Conservation (phyloP, 2,329 filamentous ascomycete species). For the Penicillium sp. region DNA sequence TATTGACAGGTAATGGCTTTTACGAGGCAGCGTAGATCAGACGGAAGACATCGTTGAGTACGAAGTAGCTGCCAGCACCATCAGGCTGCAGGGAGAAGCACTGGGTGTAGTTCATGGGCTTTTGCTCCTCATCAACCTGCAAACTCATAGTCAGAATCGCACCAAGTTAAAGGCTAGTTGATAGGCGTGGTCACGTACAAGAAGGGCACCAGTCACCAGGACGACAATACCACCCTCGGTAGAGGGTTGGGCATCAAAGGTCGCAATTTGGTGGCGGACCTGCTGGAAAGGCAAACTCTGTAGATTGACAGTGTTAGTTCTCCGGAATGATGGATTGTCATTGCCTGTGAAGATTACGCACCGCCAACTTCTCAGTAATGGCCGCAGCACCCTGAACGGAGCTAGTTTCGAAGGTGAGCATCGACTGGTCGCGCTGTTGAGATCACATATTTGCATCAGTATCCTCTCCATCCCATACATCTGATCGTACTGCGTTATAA, state of each 20-base stretch:
- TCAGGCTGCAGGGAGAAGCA: constrained; percentile 77
- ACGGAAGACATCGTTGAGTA: constrained; percentile 94
- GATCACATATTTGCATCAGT: neutral
- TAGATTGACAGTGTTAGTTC: constrained; percentile 9
- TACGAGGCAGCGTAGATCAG: constrained; percentile 57
- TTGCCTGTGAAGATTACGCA: constrained; percentile 44
- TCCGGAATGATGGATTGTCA: neutral
- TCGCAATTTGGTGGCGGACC: constrained; percentile 70
- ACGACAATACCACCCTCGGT: constrained; percentile 69
- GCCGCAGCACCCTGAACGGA: constrained; percentile 56
- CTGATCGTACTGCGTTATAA: no score
- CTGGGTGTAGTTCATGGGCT: constrained; percentile 87
- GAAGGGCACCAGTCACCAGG: constrained; percentile 76
- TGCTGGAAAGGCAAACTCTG: constrained; percentile 74
- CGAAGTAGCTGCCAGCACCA: constrained; percentile 64
- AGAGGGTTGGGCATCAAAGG: constrained; percentile 77
- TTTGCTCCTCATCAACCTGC: constrained; percentile 78
- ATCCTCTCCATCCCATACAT: neutral
- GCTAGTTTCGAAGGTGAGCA: constrained; percentile 83
- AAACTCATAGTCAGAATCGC: neutral
- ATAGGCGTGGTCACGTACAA: constrained; percentile 52
- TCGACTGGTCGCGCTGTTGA: constrained; percentile 68
- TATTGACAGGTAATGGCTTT: constrained; percentile 1
- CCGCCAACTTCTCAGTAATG: constrained; percentile 76
- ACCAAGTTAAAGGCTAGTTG: neutral